Percentiles rank a stretch among this genome's conserved stretches.
phyloP scores from a whole-genome alignment of 177 flowering plant genomes.

The Vitis hybrid region DNA sequence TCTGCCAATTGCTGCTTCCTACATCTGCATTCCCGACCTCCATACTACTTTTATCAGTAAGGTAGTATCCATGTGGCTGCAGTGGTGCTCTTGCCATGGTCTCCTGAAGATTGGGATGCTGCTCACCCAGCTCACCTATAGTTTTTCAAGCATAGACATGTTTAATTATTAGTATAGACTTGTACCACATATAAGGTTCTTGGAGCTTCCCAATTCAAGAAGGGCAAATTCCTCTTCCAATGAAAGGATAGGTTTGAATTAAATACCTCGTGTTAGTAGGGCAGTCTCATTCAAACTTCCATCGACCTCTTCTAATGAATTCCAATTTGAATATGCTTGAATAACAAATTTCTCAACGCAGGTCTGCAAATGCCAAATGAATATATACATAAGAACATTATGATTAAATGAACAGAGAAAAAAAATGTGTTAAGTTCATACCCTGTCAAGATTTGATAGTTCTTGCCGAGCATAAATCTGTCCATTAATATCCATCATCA shows the following conservation, averaged over 20 bases:
- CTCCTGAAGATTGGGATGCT: too few relatives aligned
- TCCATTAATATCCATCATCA: slow-evolving; percentile 35
- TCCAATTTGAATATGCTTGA: slow-evolving; percentile 52
- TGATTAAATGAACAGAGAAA: too few relatives aligned
- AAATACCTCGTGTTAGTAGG: slow-evolving; percentile 37
- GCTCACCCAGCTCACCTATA: too few relatives aligned
- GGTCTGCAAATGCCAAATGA: slow-evolving; percentile 23
- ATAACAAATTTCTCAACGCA: slow-evolving; percentile 35
- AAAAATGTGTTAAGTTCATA: slow-evolving; percentile 14
- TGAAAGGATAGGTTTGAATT: not conserved
- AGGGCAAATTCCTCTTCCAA: not conserved
- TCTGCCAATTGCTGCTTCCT: too few relatives aligned
- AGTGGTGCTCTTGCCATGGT: too few relatives aligned
- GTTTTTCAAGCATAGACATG: not conserved
- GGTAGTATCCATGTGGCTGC: too few relatives aligned
- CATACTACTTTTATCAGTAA: too few relatives aligned
- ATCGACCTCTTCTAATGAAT: slow-evolving; percentile 42
- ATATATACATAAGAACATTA: not conserved
- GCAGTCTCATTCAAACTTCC: slow-evolving; percentile 27
- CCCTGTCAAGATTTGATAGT: slow-evolving; percentile 24
- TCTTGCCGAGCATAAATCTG: slow-evolving; percentile 22
- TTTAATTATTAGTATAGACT: not conserved
- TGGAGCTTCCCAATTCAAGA: not conserved
- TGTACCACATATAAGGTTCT: too few relatives aligned
- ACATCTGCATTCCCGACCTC: too few relatives aligned